Conservation (phyloP, 148 eudicot species). For the Rhododendron kiyosumense region DNA sequence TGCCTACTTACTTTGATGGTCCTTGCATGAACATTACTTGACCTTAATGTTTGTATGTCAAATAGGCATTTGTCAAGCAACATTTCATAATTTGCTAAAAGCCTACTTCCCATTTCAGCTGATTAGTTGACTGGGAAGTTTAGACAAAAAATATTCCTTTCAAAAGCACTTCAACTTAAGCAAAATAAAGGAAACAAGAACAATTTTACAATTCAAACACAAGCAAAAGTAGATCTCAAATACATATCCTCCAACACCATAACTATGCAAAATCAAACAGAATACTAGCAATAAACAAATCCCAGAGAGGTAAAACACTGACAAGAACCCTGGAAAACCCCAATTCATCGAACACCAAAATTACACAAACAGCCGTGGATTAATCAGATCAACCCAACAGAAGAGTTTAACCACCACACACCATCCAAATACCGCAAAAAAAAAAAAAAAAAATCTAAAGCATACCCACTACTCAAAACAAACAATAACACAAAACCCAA, state of each 20-base stretch:
- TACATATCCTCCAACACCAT: background rate
- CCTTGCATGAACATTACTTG: background rate
- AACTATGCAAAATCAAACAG: background rate
- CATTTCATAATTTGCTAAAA: background rate
- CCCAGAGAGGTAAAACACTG: background rate
- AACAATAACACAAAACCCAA: conserved; percentile 7
- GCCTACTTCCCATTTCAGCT: background rate
- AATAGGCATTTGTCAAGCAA: background rate
- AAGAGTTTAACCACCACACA: background rate
- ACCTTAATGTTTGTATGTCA: background rate
- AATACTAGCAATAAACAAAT: background rate
- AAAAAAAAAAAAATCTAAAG: conserved; percentile 13
- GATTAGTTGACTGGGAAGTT: background rate
- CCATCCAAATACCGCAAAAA: background rate
- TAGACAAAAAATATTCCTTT: background rate
- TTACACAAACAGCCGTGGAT: background rate
- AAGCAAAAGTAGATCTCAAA: conserved; percentile 9
- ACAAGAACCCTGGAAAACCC: conserved; percentile 2
- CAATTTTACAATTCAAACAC: background rate
- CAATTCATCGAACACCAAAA: conserved; percentile 12
- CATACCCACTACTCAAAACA: conserved; percentile 8
- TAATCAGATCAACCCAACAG: conserved; percentile 34
- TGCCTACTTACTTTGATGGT: background rate
- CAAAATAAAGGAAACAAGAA: background rate
- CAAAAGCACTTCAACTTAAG: background rate